A percentile compares a stretch with the other conserved stretches of the same genome.
These are phyloP conservation scores for Lactifluus pinguis DNA, from an alignment of 768 basidiomycete species.

Conservation along the genomic window DNA sequence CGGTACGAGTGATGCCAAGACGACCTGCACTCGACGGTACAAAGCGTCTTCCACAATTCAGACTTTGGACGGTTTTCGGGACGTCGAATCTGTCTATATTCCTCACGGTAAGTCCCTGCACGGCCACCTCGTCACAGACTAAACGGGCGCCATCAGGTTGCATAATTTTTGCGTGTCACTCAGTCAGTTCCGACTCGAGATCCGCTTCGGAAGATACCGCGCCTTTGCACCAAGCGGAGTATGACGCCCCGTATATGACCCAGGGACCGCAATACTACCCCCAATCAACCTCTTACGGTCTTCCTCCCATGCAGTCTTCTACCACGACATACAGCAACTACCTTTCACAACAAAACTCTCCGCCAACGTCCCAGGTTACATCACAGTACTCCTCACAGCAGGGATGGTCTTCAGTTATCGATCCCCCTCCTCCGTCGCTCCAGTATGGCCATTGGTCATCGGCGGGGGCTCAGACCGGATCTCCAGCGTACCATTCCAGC, in stretches of 20 bases:
- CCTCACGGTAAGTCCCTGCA: conserved; percentile 61
- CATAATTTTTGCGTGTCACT: conserved; percentile 69
- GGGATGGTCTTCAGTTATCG: conserved; percentile 10
- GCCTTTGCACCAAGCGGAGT: conserved; percentile 17
- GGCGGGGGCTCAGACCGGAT: conserved; percentile 4
- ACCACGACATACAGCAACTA: conserved; percentile 19
- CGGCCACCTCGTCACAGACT: conserved; percentile 15
- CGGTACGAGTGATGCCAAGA: conserved; percentile 64
- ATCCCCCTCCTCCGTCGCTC: conserved; percentile 31
- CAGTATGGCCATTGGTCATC: conserved; percentile 21
- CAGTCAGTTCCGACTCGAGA: conserved; percentile 37
- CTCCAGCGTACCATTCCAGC: conserved; percentile 18
- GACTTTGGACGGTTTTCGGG: conserved; percentile 41
- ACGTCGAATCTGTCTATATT: conserved; percentile 83
- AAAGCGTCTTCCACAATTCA: conserved; percentile 58
- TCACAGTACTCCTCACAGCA: conserved; percentile 15
- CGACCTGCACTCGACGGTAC: conserved; percentile 79
- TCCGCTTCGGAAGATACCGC: conserved; percentile 19
- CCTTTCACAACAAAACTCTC: conserved; percentile 10
- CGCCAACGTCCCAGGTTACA: conserved; percentile 11
- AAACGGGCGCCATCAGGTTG: conserved; percentile 34
- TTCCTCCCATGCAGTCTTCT: conserved; percentile 22
- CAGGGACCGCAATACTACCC: conserved; percentile 25
- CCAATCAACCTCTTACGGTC: conserved; percentile 22
- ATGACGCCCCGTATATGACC: conserved; percentile 23